phyloP scores from a whole-genome alignment of 345 rosid species.

The Eutrema japonicum region DNA sequence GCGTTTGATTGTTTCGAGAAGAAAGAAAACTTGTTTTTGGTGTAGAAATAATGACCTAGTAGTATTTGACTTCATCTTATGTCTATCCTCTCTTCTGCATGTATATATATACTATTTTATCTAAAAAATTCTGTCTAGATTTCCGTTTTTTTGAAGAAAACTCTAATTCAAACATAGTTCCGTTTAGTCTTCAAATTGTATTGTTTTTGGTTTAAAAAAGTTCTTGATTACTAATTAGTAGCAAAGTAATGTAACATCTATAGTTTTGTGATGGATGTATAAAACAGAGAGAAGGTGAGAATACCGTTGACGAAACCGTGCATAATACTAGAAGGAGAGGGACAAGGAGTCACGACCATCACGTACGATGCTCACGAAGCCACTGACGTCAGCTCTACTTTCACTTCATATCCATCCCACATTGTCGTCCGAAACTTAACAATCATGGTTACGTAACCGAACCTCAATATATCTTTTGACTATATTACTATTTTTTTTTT shows the following conservation, averaged over 20 bases:
- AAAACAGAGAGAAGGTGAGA: constrained; percentile 50
- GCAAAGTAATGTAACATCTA: constrained; percentile 2
- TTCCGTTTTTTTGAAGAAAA: not conserved
- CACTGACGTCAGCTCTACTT: constrained; percentile 54
- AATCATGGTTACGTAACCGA: constrained; percentile 49
- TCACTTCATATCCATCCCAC: constrained; percentile 47
- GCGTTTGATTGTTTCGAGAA: not conserved
- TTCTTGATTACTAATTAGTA: not conserved
- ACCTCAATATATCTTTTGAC: constrained; percentile 13
- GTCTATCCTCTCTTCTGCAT: not conserved
- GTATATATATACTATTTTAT: not conserved
- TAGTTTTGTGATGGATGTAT: constrained; percentile 20
- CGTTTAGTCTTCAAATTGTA: constrained; percentile 6
- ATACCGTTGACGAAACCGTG: constrained; percentile 51
- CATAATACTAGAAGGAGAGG: constrained; percentile 49
- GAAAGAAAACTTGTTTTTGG: not conserved
- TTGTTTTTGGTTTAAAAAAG: not conserved
- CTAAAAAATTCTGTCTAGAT: not conserved
- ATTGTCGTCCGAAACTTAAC: constrained; percentile 51
- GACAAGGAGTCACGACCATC: constrained; percentile 43
- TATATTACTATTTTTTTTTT: not conserved
- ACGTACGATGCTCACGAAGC: constrained; percentile 39
- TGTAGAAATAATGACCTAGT: constrained; percentile 15
- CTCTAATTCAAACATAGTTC: not conserved
- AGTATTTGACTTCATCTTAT: constrained; percentile 5